Evolutionary conservation across 768 basidiomycete species (phyloP).

Genomic region (Mycena belliarum): DNA sequence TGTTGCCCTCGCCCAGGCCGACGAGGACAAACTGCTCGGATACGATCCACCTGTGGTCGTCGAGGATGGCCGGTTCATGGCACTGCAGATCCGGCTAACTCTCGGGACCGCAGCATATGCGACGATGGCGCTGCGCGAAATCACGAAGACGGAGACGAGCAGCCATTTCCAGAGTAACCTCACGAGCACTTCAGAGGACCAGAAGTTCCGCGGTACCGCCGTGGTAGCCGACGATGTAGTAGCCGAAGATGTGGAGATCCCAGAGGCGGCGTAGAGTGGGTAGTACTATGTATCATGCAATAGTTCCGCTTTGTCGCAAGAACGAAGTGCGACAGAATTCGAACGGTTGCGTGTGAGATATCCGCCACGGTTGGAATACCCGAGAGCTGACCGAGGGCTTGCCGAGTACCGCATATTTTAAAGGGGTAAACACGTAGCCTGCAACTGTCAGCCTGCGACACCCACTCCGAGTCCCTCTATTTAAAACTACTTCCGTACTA

Average conservation of each 20-base stretch:
- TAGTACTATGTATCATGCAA: no score
- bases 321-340: no score
- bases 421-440: no score
- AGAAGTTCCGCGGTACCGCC: constrained; percentile 67
- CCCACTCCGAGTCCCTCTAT: no score
- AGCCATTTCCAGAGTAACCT: constrained; percentile 85
- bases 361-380: no score
- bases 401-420: no score
- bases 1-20: constrained; percentile 87
- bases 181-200: constrained; percentile 79
- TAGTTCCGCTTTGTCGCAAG: no score
- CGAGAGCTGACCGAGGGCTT: no score
- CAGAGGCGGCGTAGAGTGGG: constrained; percentile 11
- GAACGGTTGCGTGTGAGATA: no score
- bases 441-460: no score
- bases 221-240: constrained; percentile 34
- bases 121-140: constrained; percentile 95
- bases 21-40: constrained; percentile 89
- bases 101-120: constrained; percentile 94
- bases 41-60: constrained; percentile 69
- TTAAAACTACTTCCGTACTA: no score
- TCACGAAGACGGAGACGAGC: constrained; percentile 94
- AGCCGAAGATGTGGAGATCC: constrained; percentile 31
- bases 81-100: constrained; percentile 82
- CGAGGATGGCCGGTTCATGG: constrained; percentile 81